Conservation (phyloP, 2,329 filamentous ascomycete genomes). For the Colletotrichum lindemuthianum region DNA sequence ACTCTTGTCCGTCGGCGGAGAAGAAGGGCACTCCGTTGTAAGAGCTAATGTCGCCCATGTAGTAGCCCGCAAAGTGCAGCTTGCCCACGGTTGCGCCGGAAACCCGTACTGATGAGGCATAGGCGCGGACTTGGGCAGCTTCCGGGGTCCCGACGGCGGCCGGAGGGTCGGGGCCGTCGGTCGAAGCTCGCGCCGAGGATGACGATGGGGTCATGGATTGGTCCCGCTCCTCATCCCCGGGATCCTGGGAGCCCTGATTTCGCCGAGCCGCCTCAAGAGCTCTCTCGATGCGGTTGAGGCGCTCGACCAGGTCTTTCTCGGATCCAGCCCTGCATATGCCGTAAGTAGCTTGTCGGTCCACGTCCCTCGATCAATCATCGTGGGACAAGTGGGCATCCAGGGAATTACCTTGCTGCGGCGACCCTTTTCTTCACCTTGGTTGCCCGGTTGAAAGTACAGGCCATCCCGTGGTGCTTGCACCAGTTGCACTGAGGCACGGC, state of each 20-base stretch:
- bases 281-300: constrained; percentile 52
- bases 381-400: neutral
- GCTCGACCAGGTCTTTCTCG: constrained; percentile 46
- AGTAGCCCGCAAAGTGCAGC: constrained; percentile 58
- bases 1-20: constrained; percentile 56
- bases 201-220: constrained; percentile 23
- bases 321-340: constrained; percentile 34
- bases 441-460: constrained; percentile 54
- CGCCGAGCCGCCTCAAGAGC: constrained; percentile 42
- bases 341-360: constrained; percentile 12
- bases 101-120: constrained; percentile 22
- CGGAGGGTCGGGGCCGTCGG: constrained; percentile 7
- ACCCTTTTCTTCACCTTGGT: constrained; percentile 31
- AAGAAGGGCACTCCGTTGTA: constrained; percentile 61
- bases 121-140: constrained; percentile 16
- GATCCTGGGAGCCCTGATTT: constrained; percentile 18
- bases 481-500: constrained; percentile 57
- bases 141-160: constrained; percentile 24
- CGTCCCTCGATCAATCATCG: neutral
- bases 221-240: constrained; percentile 9
- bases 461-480: constrained; percentile 58
- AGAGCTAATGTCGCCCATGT: constrained; percentile 57
- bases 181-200: constrained; percentile 18
- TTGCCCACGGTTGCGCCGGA: constrained; percentile 43
- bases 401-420: constrained; percentile 22